Conservation (phyloP, 1,139 yeast genomes). For the Saccharomyces hybrid region DNA sequence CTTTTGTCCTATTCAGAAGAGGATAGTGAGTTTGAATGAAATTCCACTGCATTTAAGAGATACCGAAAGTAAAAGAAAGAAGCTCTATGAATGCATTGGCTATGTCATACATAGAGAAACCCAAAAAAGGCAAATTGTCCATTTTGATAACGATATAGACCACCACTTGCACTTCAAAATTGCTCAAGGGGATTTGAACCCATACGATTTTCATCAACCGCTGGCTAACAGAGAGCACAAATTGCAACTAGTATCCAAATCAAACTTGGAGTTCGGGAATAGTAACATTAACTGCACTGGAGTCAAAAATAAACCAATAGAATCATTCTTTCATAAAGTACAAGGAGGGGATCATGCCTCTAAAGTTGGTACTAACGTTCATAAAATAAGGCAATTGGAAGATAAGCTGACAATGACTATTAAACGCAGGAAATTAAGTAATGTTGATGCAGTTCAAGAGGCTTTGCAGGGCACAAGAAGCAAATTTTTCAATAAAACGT, state of each 20-base stretch:
- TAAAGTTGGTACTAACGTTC: background rate
- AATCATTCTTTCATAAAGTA: slow-evolving; percentile 7
- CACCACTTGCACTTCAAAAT: slow-evolving; percentile 45
- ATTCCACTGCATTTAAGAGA: slow-evolving; percentile 38
- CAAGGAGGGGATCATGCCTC: background rate
- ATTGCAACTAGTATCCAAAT: slow-evolving; percentile 24
- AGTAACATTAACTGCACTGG: slow-evolving; percentile 1
- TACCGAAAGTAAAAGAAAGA: slow-evolving; percentile 18
- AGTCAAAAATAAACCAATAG: slow-evolving; percentile 6
- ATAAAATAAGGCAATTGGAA: background rate
- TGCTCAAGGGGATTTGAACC: slow-evolving; percentile 62
- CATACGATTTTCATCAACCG: slow-evolving; percentile 46
- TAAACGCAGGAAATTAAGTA: slow-evolving; percentile 3
- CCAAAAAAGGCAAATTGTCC: slow-evolving; percentile 14
- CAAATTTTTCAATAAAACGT: background rate
- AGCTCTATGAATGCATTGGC: slow-evolving; percentile 60
- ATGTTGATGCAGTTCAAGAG: background rate
- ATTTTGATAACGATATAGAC: slow-evolving; percentile 34
- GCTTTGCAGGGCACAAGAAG: background rate
- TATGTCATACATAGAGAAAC: slow-evolving; percentile 23
- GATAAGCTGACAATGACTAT: slow-evolving; percentile 9
- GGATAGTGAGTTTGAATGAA: slow-evolving; percentile 51
- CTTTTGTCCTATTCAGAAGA: slow-evolving; percentile 51
- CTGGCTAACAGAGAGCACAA: slow-evolving; percentile 35
- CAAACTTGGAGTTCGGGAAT: slow-evolving; percentile 10